A percentile compares a stretch with the other conserved stretches of the same genome.
phyloP scores from a whole-genome alignment of 495 filamentous ascomycete genomes.

The Echria macrotheca region DNA sequence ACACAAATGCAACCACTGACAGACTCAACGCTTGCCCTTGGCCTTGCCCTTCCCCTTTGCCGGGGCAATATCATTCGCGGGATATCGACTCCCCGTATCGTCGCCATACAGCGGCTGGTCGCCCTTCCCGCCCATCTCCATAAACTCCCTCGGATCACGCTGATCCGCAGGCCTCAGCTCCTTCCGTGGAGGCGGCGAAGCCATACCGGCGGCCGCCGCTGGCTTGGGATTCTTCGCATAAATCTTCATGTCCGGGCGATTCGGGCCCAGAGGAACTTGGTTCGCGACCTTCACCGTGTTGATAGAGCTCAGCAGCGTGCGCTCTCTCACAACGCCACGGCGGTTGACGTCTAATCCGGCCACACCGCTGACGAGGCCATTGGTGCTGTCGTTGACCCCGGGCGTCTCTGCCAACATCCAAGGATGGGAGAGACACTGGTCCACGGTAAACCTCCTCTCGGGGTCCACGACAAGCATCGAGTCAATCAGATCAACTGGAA shows the following conservation, averaged over 20 bases:
- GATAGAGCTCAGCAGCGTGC: constrained; percentile 76
- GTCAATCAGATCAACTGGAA: constrained; percentile 79
- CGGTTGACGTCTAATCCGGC: constrained; percentile 76
- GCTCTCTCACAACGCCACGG: constrained; percentile 71
- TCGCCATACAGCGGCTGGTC: constrained; percentile 71
- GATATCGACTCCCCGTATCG: constrained; percentile 47
- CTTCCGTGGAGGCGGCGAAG: constrained; percentile 21
- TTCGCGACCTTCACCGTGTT: constrained; percentile 70
- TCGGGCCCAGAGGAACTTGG: constrained; percentile 49
- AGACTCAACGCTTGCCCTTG: constrained; percentile 10
- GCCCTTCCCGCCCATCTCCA: constrained; percentile 74
- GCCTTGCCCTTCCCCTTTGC: constrained; percentile 26
- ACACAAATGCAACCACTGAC: neutral
- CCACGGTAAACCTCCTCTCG: constrained; percentile 76
- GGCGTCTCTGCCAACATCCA: constrained; percentile 63
- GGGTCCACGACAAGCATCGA: constrained; percentile 87
- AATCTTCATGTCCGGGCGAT: constrained; percentile 62
- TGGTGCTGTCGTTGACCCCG: constrained; percentile 77
- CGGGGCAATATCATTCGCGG: constrained; percentile 29
- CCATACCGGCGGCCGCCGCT: constrained; percentile 1
- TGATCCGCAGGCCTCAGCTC: constrained; percentile 60
- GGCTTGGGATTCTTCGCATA: constrained; percentile 65
- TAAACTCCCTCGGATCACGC: constrained; percentile 67
- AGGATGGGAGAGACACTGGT: constrained; percentile 85
- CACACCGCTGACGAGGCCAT: constrained; percentile 79